Conservation (phyloP, 495 filamentous ascomycete species). For the Parathielavia hyrcaniae region DNA sequence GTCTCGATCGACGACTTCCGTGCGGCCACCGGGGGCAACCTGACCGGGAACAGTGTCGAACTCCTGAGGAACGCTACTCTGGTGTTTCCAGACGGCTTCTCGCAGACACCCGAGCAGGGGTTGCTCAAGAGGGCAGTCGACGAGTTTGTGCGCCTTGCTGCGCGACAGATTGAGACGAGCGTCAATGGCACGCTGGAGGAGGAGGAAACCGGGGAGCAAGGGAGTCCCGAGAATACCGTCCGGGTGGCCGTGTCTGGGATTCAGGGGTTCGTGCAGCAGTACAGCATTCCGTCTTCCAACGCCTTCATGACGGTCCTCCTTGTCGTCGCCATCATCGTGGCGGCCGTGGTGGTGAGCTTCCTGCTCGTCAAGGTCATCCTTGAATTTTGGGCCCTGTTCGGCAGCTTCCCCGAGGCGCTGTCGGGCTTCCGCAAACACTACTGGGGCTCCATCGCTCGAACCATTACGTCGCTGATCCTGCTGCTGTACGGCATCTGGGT, state of each 20-base stretch:
- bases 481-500: constrained; percentile 93
- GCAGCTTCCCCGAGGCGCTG: constrained; percentile 74
- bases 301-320: constrained; percentile 95
- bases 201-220: constrained; percentile 22
- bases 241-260: constrained; percentile 57
- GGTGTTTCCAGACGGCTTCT: constrained; percentile 51
- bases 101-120: constrained; percentile 31
- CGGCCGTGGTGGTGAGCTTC: constrained; percentile 76
- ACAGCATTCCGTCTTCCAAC: constrained; percentile 78
- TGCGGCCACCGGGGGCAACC: constrained; percentile 71
- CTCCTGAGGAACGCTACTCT: constrained; percentile 69
- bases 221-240: constrained; percentile 25
- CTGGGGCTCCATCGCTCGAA: constrained; percentile 82
- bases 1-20: constrained; percentile 81
- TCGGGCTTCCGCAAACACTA: constrained; percentile 88
- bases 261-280: constrained; percentile 66
- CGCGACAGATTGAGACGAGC: constrained; percentile 49
- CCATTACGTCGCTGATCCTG: constrained; percentile 85
- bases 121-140: constrained; percentile 52
- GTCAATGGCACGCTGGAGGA: constrained; percentile 37
- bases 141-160: constrained; percentile 39
- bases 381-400: constrained; percentile 86
- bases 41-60: constrained; percentile 69
- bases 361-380: constrained; percentile 87
- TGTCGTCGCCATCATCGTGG: constrained; percentile 82